A percentile compares a stretch with the other conserved stretches of the same genome.
Conservation (phyloP, 2,329 filamentous ascomycete genomes). For the Clonostachys byssicola region DNA sequence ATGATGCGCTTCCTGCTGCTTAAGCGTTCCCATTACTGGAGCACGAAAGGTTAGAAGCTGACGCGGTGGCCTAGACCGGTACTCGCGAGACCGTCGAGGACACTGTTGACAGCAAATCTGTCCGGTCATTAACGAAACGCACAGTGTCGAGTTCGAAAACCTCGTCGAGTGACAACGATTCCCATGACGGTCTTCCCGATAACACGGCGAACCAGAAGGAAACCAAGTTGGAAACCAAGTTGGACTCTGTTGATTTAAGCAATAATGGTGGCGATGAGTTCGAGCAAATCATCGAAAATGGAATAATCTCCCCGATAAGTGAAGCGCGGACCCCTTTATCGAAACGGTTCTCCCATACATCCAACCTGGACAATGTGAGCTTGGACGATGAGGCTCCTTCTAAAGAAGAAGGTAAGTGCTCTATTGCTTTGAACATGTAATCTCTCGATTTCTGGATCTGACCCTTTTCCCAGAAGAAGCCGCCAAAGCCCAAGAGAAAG, state of each 20-base stretch:
- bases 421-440: neutral
- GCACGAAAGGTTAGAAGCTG: no score
- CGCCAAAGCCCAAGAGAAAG: conserved; percentile 25
- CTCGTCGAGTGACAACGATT: conserved; percentile 12
- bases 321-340: conserved; percentile 23
- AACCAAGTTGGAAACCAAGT: conserved; percentile 11
- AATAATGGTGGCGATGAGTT: neutral
- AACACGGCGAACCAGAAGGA: neutral
- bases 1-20: no score
- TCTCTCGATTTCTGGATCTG: neutral
- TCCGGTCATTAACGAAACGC: conserved; percentile 59
- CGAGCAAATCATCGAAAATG: neutral
- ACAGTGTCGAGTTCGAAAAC: conserved; percentile 25
- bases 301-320: neutral
- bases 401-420: conserved; percentile 22
- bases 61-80: no score
- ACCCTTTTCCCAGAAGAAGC: conserved; percentile 17
- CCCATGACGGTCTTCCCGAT: conserved; percentile 10
- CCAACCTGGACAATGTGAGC: conserved; percentile 58
- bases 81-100: conserved; percentile 66
- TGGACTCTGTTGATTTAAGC: neutral
- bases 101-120: conserved; percentile 62
- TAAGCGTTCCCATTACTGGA: no score
- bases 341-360: conserved; percentile 39
- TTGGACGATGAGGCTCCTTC: conserved; percentile 53